These are phyloP conservation scores for Paramyrothecium sp. DNA, from an alignment of 2,329 filamentous ascomycete genomes.

Conservation along the genomic window DNA sequence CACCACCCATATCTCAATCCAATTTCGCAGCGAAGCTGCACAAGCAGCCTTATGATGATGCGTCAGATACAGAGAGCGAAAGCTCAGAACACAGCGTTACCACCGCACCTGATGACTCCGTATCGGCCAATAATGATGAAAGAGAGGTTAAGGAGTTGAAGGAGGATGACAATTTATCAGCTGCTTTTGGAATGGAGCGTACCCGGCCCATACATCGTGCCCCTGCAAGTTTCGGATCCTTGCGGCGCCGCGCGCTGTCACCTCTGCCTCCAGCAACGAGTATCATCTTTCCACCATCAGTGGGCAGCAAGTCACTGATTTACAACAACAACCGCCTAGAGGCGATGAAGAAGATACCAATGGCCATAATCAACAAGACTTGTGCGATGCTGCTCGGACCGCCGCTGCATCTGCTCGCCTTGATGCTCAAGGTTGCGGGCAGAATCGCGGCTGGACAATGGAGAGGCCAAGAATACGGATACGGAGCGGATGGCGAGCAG, in stretches of 20 bases:
- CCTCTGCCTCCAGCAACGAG: constrained; percentile 68
- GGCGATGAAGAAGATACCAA: constrained; percentile 19
- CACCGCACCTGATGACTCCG: constrained; percentile 15
- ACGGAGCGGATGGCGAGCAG: constrained; percentile 50
- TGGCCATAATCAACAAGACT: constrained; percentile 73
- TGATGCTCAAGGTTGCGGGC: constrained; percentile 81
- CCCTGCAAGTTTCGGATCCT: constrained; percentile 22
- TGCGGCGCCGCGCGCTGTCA: constrained; percentile 51
- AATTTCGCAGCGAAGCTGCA: constrained; percentile 30
- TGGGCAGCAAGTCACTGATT: constrained; percentile 21
- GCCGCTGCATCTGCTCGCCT: constrained; percentile 72
- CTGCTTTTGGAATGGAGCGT: constrained; percentile 1
- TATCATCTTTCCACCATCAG: constrained; percentile 51
- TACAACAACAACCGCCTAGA: constrained; percentile 18
- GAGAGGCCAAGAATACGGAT: constrained; percentile 58
- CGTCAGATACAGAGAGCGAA: constrained; percentile 18
- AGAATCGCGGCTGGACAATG: constrained; percentile 66
- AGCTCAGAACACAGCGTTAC: constrained; percentile 23
- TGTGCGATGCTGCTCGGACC: constrained; percentile 75
- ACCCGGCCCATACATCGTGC: constrained; percentile 16
- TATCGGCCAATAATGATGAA: neutral
- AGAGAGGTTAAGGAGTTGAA: no score
- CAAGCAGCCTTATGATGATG: constrained; percentile 16
- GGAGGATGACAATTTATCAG: no score
- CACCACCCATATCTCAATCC: constrained; percentile 40